A percentile compares a stretch with the other conserved stretches of the same genome.
Conservation (phyloP, 2,329 filamentous ascomycete genomes). For the Apiospora aurea region DNA sequence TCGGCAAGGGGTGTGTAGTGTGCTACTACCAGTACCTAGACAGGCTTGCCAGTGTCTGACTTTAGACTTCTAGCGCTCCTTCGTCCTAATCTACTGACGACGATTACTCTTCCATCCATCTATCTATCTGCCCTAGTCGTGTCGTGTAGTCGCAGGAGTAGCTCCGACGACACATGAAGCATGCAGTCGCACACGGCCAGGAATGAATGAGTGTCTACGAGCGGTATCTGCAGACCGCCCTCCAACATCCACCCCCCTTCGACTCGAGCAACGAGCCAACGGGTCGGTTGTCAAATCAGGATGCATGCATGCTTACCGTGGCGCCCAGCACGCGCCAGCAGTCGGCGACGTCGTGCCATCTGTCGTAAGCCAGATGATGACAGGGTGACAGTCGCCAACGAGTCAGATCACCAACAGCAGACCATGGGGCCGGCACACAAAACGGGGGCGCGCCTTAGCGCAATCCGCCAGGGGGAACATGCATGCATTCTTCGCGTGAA, state of each 20-base stretch:
- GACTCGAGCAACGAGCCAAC: background rate
- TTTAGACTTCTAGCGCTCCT: background rate
- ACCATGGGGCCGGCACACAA: background rate
- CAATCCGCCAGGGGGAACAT: background rate
- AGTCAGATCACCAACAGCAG: conserved; percentile 8
- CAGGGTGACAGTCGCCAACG: background rate
- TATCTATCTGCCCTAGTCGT: background rate
- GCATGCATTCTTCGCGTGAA: background rate
- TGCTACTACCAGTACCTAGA: too few relatives aligned
- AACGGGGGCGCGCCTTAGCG: background rate
- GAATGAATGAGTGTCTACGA: too few relatives aligned
- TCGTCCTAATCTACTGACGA: background rate
- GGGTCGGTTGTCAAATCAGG: background rate
- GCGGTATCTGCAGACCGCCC: background rate
- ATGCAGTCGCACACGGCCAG: background rate
- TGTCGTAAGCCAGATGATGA: background rate
- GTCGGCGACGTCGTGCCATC: conserved; percentile 11
- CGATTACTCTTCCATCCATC: background rate
- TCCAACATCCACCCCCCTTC: background rate
- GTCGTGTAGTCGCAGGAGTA: background rate
- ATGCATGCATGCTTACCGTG: background rate
- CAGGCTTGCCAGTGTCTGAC: background rate
- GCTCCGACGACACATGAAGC: background rate
- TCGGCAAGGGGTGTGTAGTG: too few relatives aligned
- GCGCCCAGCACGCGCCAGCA: background rate